Conservation (phyloP, 1,139 yeast species). For the Pichia sp. region DNA sequence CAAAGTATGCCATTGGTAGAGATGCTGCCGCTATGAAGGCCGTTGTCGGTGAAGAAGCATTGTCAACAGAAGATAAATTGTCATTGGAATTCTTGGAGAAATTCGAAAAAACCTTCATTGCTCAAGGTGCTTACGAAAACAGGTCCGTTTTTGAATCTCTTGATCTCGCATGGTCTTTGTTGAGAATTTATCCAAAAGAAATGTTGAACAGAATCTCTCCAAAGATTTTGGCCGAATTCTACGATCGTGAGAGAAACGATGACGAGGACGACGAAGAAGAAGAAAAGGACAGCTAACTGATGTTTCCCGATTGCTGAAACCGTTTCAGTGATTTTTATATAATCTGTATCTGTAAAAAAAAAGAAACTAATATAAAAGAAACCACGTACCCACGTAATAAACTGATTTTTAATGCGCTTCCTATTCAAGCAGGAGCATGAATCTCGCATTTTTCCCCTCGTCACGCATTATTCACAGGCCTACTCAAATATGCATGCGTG, state of each 20-base stretch:
- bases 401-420: too few relatives aligned
- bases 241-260: conserved; percentile 77
- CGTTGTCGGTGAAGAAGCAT: conserved; percentile 99
- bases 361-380: background rate
- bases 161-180: conserved; percentile 96
- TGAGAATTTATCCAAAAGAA: conserved; percentile 98
- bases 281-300: conserved; percentile 1
- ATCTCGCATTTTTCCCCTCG: background rate
- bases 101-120: conserved; percentile 89
- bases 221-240: conserved; percentile 89
- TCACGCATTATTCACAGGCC: background rate
- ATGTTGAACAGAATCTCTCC: conserved; percentile 97
- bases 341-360: conserved; percentile 1
- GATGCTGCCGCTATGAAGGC: conserved; percentile 99
- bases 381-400: too few relatives aligned
- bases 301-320: background rate
- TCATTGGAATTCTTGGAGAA: conserved; percentile 96
- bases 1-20: conserved; percentile 98
- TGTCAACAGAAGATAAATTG: conserved; percentile 93
- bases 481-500: background rate
- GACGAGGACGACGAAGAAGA: conserved; percentile 46
- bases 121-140: conserved; percentile 95
- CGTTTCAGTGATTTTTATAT: background rate
- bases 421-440: background rate
- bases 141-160: conserved; percentile 91